These are phyloP conservation scores for Yamadazyma paraphyllophila DNA, from an alignment of 805 yeast genomes.

Conservation along the genomic window DNA sequence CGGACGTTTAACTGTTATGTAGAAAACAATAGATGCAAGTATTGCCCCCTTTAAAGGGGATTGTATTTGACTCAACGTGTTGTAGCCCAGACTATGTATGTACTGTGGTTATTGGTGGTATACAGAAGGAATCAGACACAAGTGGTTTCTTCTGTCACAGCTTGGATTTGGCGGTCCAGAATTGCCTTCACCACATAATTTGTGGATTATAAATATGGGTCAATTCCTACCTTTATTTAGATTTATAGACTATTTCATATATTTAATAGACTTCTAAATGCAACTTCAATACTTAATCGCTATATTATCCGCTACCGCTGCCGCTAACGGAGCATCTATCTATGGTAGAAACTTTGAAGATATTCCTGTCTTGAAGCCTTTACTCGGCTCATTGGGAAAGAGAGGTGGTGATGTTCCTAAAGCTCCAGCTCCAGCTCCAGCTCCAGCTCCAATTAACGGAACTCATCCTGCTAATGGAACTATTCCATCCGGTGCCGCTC, in stretches of 20 bases:
- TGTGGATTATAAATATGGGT: not conserved
- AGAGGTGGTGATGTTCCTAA: conserved; percentile 2
- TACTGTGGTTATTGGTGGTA: too few species aligned
- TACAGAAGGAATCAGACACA: too few species aligned
- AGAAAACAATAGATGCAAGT: too few species aligned
- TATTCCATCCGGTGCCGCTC: not conserved
- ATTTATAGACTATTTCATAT: not conserved
- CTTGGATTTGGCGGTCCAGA: too few species aligned
- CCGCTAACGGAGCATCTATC: conserved; percentile 9
- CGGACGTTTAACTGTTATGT: too few species aligned
- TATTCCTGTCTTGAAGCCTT: conserved; percentile 4
- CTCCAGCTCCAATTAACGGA: not conserved
- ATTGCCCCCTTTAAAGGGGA: too few species aligned
- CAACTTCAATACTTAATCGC: conserved; percentile 6
- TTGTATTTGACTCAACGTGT: too few species aligned
- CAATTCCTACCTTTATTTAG: not conserved
- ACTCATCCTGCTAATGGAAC: not conserved
- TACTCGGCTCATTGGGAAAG: not conserved
- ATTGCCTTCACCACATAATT: too few species aligned
- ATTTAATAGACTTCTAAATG: conserved; percentile 1
- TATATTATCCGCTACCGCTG: conserved; percentile 2
- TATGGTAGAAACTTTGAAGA: conserved; percentile 1
- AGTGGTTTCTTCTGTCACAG: too few species aligned
- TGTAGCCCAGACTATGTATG: too few species aligned
- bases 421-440: not conserved